Evolutionary conservation across 495 filamentous ascomycete genomes (phyloP), one percentile per base, ranked within the genome.

Genomic region (Amphirosellinia nigrospora): DNA sequence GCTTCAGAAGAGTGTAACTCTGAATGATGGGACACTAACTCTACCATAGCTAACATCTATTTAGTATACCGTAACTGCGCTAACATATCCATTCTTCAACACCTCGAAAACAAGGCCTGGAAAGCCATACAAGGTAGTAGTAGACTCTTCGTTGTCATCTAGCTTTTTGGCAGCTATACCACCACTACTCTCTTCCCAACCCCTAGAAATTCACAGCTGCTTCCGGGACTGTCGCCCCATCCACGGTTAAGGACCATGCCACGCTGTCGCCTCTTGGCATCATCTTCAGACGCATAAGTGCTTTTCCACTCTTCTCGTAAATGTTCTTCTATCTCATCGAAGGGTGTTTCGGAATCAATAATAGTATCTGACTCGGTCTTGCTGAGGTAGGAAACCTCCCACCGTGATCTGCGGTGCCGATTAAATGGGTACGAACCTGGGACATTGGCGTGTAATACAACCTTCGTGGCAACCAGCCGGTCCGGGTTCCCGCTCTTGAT

Each of bases 381-480:
- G 23, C 75, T 72, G 19, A 90, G 77, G 68, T 93, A 88, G 58
- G 85, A 79, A 56, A 99, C 89, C 64, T 87, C 88, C 96, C 96
- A 99, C 36, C 94, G 89, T 72, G 90, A 93, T 70, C 96, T 88
- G 10, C 96, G 91, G 78, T 98, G 93, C 30, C 96, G 88, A 78
- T 99, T 97, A 82, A 99, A 99, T 7, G 94, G 91, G 81, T 98
- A 98, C 4, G 94, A 97, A 0, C 96, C 96, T 4, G 96, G 96
- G 3, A 99, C 89, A 74, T 99, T 99, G 38, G 90, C 93, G 80
- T 99, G 96, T 1, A 98, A 81, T 52, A 97, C 88, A 15, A 99
- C 79, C 77, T 99, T 98, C 6, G 93, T 94, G 13, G 93, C 96
- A 0, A 94, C 92, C 4, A 93, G 82, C 52, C 89, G 89, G 69